Base-by-base conservation (phyloP, 345 rosid species). In the Camelina laxa region DNA sequence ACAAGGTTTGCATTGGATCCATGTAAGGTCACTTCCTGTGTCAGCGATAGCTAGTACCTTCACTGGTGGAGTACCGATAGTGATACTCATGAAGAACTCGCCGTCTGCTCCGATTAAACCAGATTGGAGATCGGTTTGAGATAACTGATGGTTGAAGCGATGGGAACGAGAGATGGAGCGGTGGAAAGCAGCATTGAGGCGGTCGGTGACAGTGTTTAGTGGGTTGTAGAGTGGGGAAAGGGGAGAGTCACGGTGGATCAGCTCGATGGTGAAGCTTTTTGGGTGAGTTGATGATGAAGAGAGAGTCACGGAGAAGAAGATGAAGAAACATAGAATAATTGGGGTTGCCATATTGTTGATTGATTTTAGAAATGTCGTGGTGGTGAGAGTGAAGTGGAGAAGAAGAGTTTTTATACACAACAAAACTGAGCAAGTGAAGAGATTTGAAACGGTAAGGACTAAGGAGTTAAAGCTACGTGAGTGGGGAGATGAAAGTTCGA, bases 1-100 rank as follows among this genome's bases (percentile, higher is more conserved):
- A 64, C 96, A 88, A 0, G 97, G 93, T 48, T 79, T 67, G 66
- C 95, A 91, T 11, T 89, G 95, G 2, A 83, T 62, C 93, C 93
- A 91, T 0, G 78, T 81, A 12, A 89, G 85, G 65, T 91, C 88
- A 16, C 91, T 91, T 0, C 91, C 89, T 0, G 87, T 89, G 65
- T 89, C 93, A 1, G 88, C 93, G 0, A 84, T 72, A 3, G 72
- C 90, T 0, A 86, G 63, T 2, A 83, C 65, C 45, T 66, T 67
- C 2, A 84, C 6, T 0, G 82, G 78, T 10, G 90, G 97, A 15
- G 82, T 83, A 39, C 96, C 93, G 3, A 89, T 72, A 1, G 81
- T 81, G 27, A 89, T 80, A 10, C 69, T 70, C 88, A 87, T 84
- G 67, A 85, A 79, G 56, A 83, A 91, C 55, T 85, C 89, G 2